Evolutionary conservation across 495 filamentous ascomycete genomes (phyloP), one percentile per base, ranked within the genome.

Genomic region (Trichoderma orchidacearum): DNA sequence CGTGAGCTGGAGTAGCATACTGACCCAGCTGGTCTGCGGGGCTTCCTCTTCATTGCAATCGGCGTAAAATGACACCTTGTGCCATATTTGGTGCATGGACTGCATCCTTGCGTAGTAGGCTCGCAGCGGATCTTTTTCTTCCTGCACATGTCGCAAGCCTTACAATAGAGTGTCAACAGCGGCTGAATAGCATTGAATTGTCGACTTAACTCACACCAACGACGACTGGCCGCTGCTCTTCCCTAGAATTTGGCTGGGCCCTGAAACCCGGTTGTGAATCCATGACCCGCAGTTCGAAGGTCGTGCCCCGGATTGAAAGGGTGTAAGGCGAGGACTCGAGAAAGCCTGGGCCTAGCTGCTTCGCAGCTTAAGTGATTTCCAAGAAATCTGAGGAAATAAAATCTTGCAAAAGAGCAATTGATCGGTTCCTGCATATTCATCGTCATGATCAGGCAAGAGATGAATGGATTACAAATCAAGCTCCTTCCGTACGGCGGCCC

Each of bases 1-100:
- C 12, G 27, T 9, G 28, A 13, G 3, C 3, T 28, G 3, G 13
- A 41, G 15, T 28, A 30, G 35, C 31, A 23, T 32, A 28, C 54
- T 27, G n/a, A 56, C 54, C 54, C 35, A 56, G 54, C 54, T 48
- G 54, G 54, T 56, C 54, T 56, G 25, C 54, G 30, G 48, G 54
- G 54, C 23, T 56, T 56, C 35, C 23, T 56, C 32, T 48, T 56
- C 17, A 9, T 23, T 27, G 54, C 32, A 30, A 56, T 56, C 6
- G 54, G 54, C 32, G 54, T 41, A 38, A 56, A 56, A 38, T 56
- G 54, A 30, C 54, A 56, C 25, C 5, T 29, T 15, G 54, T 25
- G 28, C 35, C 36, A 23, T 45, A 30, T 30, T 56, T 56, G 35
- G 36, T 29, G 36, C 54, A 56, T 30, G 34, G 54, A 0, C 9